Base-by-base conservation (phyloP, 352 stramenopile species). In the Aphanomyces cochlioides region DNA sequence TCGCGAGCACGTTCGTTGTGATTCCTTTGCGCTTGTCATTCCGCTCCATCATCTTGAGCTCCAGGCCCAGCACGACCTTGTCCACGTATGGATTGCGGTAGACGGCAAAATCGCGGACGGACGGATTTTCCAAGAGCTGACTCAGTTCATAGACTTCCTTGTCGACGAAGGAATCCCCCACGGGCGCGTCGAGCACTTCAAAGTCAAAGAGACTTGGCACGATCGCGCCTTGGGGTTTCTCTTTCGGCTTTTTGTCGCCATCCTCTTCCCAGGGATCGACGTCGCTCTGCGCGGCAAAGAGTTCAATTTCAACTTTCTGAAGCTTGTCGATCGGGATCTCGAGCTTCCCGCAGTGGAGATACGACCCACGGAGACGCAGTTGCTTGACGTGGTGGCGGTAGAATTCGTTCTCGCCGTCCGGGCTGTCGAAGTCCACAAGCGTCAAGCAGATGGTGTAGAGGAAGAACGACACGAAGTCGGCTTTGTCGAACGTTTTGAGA, bases 11-110 rank as follows among this genome's bases (percentile, higher is more conserved):
- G 17, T 50, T 64, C 3, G 53, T 70, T 15, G 47, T 39, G 3
- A 47, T 61, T 6, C 28, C 8, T 4, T 47, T 17, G 19, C 13
- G 54, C 54, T 61, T 61, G 54, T 61, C 54, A 13, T 37, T 19
- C 1, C 54, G 54, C 40, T 70, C 64, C 64, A 70, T 70, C 43
- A 70, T 56, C 19, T 60, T 70, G 34, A 70, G 40, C 34, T 70
- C 64, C 40, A 70, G 37, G 17, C 64, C 64, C 4, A 70, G 64
- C 3, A 70, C 64, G 4, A 70, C 15, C 7, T 63, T 34, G 39
- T 70, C 61, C 10, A 15, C 19, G 36, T 60, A 37, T 4, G 37
- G 48, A 41, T 70, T 70, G 17, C 64, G 53, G 39, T 61, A 70
- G 6, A 70, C 48, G n/a, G 53, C 43, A n/a, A 38, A 6, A 15